Conservation (phyloP, 2,329 filamentous ascomycete species). For the Claviceps sorghi region DNA sequence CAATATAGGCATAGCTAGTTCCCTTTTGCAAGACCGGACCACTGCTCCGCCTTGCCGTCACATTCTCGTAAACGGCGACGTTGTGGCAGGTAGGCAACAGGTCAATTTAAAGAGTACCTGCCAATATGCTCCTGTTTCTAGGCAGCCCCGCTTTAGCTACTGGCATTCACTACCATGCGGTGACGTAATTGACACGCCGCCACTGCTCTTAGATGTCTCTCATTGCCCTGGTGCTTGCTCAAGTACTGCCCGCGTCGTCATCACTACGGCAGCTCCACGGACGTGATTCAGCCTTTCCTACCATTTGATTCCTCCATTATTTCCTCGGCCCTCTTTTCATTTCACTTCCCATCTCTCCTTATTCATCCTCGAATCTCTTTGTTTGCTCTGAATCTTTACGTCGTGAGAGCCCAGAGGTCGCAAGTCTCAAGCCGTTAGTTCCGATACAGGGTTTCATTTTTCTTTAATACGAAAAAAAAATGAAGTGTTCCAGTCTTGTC, state of each 20-base stretch:
- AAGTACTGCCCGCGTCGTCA: not conserved
- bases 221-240: not conserved
- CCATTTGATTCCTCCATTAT: not conserved
- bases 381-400: too few species aligned
- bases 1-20: too few species aligned
- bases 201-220: too few species aligned
- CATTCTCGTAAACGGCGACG: not conserved
- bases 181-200: constrained; percentile 9
- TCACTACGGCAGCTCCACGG: not conserved
- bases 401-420: too few species aligned
- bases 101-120: not conserved
- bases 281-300: not conserved
- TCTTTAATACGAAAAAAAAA: constrained; percentile 35
- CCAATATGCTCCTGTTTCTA: not conserved
- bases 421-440: not conserved
- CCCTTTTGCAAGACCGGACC: not conserved
- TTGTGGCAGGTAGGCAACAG: not conserved
- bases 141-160: not conserved
- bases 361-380: not conserved
- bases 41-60: not conserved
- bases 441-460: not conserved
- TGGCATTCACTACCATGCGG: not conserved
- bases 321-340: not conserved
- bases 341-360: not conserved
- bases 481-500: constrained; percentile 64